Base-by-base conservation (phyloP, 2,329 filamentous ascomycete genomes). In the Calonectria henricotiae region DNA sequence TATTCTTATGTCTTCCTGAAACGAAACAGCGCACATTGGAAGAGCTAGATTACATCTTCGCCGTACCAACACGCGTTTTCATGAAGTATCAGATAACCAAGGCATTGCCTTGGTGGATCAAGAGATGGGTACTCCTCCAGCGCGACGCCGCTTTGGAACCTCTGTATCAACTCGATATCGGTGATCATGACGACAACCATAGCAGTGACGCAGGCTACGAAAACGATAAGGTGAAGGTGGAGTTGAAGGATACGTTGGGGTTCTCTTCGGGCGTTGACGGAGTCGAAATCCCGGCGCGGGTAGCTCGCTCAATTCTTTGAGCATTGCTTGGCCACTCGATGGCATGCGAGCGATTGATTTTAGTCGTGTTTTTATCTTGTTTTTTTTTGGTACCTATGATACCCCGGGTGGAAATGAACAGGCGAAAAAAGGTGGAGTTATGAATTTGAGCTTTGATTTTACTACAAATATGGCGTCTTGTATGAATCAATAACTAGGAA, bases 71-170 rank as follows among this genome's bases (percentile, higher is more conserved):
- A 7, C 81, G 85, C 25, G 85, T 83, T 62, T 90, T 89, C 75
- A 86, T 88, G 78, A 82, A 80, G 67, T 92, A 92, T 72, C 89
- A 92, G 77, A 72, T 87, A 12, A 86, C 82, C 71, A 86, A 88
- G 72, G 86, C 85, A 1, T 78, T 91, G 27, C 91, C 90, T 0
- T 92, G 86, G 82, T 92, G 88, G 87, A 79, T 89, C 75, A 89
- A 86, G 77, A 84, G 88, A 20, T 90, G 87, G 78, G 79, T 92
- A 27, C 77, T 92, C 47, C 83, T 86, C 46, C 83, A 84, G 70
- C 87, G 86, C 74, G 73, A 80, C 17, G 84, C 78, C 4, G 76
- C 76, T 25, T 76, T 86, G 41, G 79, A 84, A 71, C 85, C 84
- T 8, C 76, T 86, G n/a, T 86, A 86, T 58, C 81, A 81, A 54